Base-by-base conservation (phyloP, 1,284 basidiomycete genomes). In the Volvariella volvacea region DNA sequence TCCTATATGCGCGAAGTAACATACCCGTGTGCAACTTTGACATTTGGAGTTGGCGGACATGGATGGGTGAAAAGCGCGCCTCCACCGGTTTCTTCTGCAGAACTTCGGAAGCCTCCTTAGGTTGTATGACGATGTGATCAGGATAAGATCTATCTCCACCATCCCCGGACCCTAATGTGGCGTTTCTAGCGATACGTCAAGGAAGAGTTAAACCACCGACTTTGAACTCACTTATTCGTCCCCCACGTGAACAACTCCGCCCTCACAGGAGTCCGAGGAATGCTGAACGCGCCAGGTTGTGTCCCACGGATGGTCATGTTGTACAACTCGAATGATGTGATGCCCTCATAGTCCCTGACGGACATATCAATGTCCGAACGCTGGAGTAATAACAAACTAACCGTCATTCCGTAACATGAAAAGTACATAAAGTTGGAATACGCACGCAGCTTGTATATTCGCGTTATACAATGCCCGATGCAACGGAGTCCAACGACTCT, bases 271-370 rank as follows among this genome's bases (percentile, higher is more conserved):
- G n/a, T 8, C n/a, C 14, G 4, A n/a, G 14, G n/a, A 7, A 16
- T 60, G 10, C 67, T 61, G 1, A 44, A 49, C 2, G 64, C 59
- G 33, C 67, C 67, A 2, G 89, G 89, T 57, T 81, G 76, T 1
- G 80, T 83, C 10, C 79, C 83, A 48, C 82, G 76, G 22, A 96
- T 70, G 0, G 92, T 95, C 3, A 86, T 84, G 57, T 97, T 97
- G 67, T 93, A 98, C 20, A 99, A 67, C 57, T 99, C 95, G 52
- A 94, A 94, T 0, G 93, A 82, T 0, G 91, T 92, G 61, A 96
- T 85, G 1, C 93, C 95, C 57, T 98, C 95, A 30, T 71, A 61
- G 57, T 99, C 96, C 61, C 92, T 93, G 46, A 92, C 55, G 1
- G 76, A 67, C 0, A 72, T 64, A 56, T 98, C 92, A 15, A 80